Conservation (phyloP, 495 filamentous ascomycete species). For the Aspergillus diversus region DNA sequence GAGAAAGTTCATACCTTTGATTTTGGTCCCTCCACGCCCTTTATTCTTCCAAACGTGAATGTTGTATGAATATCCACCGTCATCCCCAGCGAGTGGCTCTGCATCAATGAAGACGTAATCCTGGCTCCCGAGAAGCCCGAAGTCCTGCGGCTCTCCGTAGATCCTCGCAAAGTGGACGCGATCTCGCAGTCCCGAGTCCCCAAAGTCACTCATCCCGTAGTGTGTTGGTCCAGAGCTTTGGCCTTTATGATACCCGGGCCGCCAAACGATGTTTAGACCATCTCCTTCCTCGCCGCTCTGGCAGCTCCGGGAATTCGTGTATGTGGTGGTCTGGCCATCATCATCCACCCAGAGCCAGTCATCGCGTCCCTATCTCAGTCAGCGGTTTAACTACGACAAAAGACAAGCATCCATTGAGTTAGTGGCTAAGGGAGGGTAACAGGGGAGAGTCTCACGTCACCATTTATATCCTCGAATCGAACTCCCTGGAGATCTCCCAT, state of each 20-base stretch:
- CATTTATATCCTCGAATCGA: slow-evolving; percentile 12
- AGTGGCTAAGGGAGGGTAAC: neutral
- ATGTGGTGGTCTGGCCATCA: neutral
- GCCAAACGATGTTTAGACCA: slow-evolving; percentile 10
- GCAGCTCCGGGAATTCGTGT: slow-evolving; percentile 12
- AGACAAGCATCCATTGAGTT: too few relatives aligned
- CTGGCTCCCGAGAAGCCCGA: neutral
- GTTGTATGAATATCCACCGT: neutral
- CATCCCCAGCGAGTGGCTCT: too few relatives aligned
- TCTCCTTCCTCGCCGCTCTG: slow-evolving; percentile 2
- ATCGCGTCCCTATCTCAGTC: neutral
- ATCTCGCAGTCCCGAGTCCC: neutral
- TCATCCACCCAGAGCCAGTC: slow-evolving; percentile 17
- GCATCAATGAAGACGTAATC: slow-evolving; percentile 7
- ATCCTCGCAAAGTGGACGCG: slow-evolving; percentile 6
- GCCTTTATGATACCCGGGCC: neutral
- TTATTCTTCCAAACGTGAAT: slow-evolving; percentile 9
- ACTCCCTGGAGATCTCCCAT: slow-evolving; percentile 10
- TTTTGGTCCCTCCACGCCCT: slow-evolving; percentile 3
- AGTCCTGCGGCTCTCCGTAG: neutral
- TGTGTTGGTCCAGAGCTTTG: neutral
- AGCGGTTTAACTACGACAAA: too few relatives aligned
- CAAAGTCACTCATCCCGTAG: neutral
- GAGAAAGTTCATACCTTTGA: too few relatives aligned
- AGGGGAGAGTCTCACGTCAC: neutral